These are phyloP conservation scores for Suillus luteus DNA, from an alignment of 768 basidiomycete species.

Conservation along the genomic window DNA sequence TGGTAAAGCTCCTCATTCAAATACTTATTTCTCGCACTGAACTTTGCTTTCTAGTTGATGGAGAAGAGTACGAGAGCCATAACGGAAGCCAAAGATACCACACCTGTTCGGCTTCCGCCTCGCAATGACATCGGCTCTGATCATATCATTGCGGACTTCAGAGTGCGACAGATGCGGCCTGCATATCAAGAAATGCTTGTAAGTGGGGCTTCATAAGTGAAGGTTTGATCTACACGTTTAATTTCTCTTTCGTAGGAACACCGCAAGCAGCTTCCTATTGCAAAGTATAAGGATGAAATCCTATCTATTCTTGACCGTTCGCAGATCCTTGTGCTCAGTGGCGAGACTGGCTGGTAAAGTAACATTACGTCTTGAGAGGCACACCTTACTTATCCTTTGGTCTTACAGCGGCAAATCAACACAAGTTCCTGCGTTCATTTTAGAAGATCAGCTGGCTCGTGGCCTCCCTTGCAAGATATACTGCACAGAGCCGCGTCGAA, in stretches of 20 bases:
- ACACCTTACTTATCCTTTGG: conserved; percentile 9
- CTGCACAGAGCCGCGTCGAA: conserved; percentile 94
- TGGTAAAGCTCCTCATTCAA: conserved; percentile 37
- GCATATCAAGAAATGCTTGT: conserved; percentile 91
- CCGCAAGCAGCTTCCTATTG: conserved; percentile 83
- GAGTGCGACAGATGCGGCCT: conserved; percentile 56
- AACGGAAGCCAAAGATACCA: conserved; percentile 19
- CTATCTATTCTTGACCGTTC: conserved; percentile 65
- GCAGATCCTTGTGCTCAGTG: conserved; percentile 87
- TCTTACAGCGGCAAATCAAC: conserved; percentile 90
- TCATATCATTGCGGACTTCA: conserved; percentile 59
- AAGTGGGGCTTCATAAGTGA: conserved; percentile 29
- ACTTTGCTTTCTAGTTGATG: conserved; percentile 19
- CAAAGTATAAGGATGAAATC: conserved; percentile 75
- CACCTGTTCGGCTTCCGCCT: conserved; percentile 6
- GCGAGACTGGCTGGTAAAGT: conserved; percentile 72
- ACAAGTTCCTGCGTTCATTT: conserved; percentile 90
- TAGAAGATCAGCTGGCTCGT: conserved; percentile 82
- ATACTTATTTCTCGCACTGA: not conserved
- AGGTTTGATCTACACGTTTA: not conserved
- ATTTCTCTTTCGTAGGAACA: conserved; percentile 49
- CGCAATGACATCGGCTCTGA: conserved; percentile 38
- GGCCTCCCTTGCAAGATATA: conserved; percentile 88
- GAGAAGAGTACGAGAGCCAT: conserved; percentile 23
- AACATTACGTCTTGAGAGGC: conserved; percentile 41